Conservation (phyloP, 495 filamentous ascomycete genomes). For the Staphylotrichum tortipilum region DNA sequence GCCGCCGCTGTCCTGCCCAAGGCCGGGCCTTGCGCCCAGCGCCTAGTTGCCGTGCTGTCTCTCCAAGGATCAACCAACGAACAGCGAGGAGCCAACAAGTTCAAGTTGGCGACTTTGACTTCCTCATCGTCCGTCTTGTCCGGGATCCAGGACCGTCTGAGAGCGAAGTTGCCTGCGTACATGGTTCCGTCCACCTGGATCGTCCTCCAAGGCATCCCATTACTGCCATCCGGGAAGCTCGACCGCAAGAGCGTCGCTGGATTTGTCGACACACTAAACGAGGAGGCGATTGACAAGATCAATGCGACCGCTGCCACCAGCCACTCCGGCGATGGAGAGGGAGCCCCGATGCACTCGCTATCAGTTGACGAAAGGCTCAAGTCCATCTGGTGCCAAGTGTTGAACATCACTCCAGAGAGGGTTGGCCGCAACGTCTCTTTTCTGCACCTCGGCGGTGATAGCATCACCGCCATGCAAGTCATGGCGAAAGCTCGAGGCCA, state of each 20-base stretch:
- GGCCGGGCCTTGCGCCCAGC: slow-evolving; percentile 12
- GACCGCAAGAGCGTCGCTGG: slow-evolving; percentile 38
- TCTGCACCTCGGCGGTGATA: slow-evolving; percentile 24
- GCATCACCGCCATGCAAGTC: slow-evolving; percentile 27
- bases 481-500: slow-evolving; percentile 12
- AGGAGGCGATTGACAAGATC: slow-evolving; percentile 11
- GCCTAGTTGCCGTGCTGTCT: slow-evolving; percentile 14
- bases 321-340: not conserved
- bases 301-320: not conserved
- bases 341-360: not conserved
- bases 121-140: slow-evolving; percentile 5
- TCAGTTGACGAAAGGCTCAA: slow-evolving; percentile 14
- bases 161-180: slow-evolving; percentile 28
- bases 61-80: not conserved
- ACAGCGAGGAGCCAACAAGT: too few species aligned
- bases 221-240: slow-evolving; percentile 45
- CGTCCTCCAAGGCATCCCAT: slow-evolving; percentile 41
- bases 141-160: slow-evolving; percentile 21
- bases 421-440: slow-evolving; percentile 30
- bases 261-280: slow-evolving; percentile 11
- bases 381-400: slow-evolving; percentile 44
- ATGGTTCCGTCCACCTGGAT: slow-evolving; percentile 54
- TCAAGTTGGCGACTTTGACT: too few species aligned
- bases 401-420: slow-evolving; percentile 37
- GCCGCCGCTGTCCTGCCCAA: slow-evolving; percentile 13